Evolutionary conservation across 2,329 filamentous ascomycete genomes (phyloP).

Genomic region (Neofusicoccum kwambonambiense): DNA sequence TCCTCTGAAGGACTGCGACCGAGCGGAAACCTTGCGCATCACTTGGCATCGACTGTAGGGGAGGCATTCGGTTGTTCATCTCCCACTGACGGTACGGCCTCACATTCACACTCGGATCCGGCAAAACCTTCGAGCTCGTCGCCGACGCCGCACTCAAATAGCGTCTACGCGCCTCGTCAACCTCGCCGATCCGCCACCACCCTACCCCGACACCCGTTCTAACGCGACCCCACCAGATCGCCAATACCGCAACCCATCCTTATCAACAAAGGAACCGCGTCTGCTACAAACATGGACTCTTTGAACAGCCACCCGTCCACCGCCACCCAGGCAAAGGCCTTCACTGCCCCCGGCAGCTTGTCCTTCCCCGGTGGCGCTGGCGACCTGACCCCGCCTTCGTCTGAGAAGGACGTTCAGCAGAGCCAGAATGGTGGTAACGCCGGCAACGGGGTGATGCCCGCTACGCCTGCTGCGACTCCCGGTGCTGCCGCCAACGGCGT

Average conservation of each 20-base stretch:
- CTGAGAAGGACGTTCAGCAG: conserved; percentile 64
- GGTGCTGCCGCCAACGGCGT: conserved; percentile 71
- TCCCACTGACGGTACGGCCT: conserved; percentile 65
- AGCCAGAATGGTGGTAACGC: conserved; percentile 50
- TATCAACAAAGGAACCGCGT: neutral
- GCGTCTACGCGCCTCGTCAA: neutral
- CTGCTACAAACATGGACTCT: conserved; percentile 67
- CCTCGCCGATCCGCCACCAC: conserved; percentile 3
- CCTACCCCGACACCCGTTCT: neutral
- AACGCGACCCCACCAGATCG: conserved; percentile 9
- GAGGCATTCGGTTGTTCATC: conserved; percentile 99
- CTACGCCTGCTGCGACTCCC: conserved; percentile 89
- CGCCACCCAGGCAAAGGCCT: conserved; percentile 86
- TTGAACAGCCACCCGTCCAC: conserved; percentile 90
- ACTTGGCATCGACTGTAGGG: conserved; percentile 60
- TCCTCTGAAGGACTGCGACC: conserved; percentile 23
- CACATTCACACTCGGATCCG: conserved; percentile 18
- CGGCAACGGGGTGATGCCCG: conserved; percentile 69
- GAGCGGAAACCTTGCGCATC: conserved; percentile 12
- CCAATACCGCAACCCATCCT: neutral
- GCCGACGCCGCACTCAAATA: conserved; percentile 1
- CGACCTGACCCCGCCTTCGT: conserved; percentile 74
- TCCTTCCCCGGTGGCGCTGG: conserved; percentile 80
- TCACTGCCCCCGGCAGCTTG: conserved; percentile 87
- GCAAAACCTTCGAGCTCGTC: conserved; percentile 9